Base-by-base conservation (phyloP, 345 rosid species). In the Garcia nutans region DNA sequence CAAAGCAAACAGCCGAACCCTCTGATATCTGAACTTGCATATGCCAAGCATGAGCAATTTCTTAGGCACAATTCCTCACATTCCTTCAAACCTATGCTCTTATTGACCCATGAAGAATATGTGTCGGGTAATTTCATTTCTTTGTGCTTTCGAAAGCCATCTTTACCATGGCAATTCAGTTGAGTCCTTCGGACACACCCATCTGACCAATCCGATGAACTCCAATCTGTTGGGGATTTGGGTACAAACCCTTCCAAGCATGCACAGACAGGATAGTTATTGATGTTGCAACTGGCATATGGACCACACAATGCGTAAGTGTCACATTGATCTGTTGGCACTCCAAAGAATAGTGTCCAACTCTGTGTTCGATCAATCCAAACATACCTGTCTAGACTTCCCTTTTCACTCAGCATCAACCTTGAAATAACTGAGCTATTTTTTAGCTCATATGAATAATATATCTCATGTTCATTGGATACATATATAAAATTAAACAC, bases 1-100 rank as follows among this genome's bases (percentile, higher is more conserved):
- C 82, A 79, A 44, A 68, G 70, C 66, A 79, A 45, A 55, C 82
- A 79, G 17, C 82, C 82, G 15, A 44, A 70, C 20, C 82, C 82
- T 17, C 63, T 59, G 31, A 70, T 45, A 59, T 79, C 79, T 15
- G 77, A 49, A 65, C 41, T 75, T 1, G 82, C 65, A 58, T 75
- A 79, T 2, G 82, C 82, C 52, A 50, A 10, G 24, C 82, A 80
- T 0, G 82, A 64, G 54, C 79, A 80, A 61, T 80, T 70, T 64
- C 11, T 65, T 66, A 75, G 42, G 50, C 82, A 80, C 17, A 70
- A 1, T 12, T 58, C 64, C 56, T 65, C 45, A 17, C 82, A 80
- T 45, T 75, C 79, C 61, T n/a, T 57, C 6, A 80, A 69, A 16
- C 17, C 41, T 52, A 56, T 45, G 41, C 22, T 75, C 42, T 1